These are phyloP conservation scores for Aureobasidium sp. DNA, from an alignment of 2,329 filamentous ascomycete genomes.

Conservation along the genomic window DNA sequence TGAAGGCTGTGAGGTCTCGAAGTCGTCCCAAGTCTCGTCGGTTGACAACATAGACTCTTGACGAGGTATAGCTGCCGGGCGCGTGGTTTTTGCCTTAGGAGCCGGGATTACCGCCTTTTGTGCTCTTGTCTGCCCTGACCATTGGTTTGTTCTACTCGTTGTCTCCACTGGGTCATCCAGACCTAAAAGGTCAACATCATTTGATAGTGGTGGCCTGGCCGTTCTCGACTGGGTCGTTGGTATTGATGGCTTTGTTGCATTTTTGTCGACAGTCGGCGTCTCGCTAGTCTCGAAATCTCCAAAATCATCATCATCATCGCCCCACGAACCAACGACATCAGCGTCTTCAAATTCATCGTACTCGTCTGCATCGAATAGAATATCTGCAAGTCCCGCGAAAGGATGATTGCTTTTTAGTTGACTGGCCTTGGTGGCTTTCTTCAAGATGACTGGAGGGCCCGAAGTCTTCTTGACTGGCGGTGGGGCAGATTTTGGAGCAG, in stretches of 20 bases:
- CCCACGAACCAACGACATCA: conserved; percentile 14
- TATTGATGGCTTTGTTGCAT: not conserved
- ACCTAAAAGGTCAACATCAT: conserved; percentile 22
- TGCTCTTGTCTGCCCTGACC: not conserved
- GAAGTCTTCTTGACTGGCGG: not conserved
- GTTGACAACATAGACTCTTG: conserved; percentile 1
- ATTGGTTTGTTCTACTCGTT: not conserved
- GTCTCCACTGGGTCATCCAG: conserved; percentile 16
- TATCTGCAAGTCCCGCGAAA: conserved; percentile 11
- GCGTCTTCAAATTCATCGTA: conserved; percentile 22
- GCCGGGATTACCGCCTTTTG: conserved; percentile 27
- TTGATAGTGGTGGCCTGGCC: not conserved
- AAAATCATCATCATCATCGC: conserved; percentile 27
- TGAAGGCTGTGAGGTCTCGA: conserved; percentile 24
- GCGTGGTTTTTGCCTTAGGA: conserved; percentile 19
- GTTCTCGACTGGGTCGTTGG: not conserved
- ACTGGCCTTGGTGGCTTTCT: conserved; percentile 4
- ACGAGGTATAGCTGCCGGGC: not conserved
- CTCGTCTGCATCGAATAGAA: conserved; percentile 17
- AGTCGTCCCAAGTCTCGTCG: conserved; percentile 36
- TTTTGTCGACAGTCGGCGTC: not conserved
- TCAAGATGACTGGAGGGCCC: not conserved
- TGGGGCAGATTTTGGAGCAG: not conserved
- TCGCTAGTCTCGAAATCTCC: conserved; percentile 24
- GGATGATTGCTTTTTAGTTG: conserved; percentile 6